Evolutionary conservation across 2,329 filamentous ascomycete species (phyloP).

Genomic region (Fusarium newnesense): DNA sequence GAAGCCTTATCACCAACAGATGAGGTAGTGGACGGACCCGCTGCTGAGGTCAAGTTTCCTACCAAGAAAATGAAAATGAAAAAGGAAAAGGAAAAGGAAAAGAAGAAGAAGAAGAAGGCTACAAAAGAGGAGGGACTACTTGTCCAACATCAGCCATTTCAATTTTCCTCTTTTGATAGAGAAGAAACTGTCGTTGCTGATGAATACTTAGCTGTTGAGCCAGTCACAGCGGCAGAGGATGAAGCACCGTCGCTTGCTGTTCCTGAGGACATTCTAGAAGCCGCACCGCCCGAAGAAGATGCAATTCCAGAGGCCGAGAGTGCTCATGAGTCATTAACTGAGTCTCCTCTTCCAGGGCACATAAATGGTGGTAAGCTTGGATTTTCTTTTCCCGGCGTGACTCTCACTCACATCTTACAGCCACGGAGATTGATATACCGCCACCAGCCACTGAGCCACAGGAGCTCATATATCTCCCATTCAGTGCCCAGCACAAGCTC

Average conservation of each 20-base stretch:
- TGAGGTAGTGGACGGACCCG: accelerated
- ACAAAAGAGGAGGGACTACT: accelerated
- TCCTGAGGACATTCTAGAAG: background rate
- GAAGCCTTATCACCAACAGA: accelerated
- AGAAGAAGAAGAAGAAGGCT: background rate
- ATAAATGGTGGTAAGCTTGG: background rate
- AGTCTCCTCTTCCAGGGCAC: accelerated
- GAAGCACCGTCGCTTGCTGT: no score
- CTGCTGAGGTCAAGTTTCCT: no score
- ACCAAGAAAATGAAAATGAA: no score
- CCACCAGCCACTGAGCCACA: accelerated
- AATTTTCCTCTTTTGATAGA: accelerated
- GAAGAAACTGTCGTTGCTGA: background rate
- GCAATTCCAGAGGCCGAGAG: background rate
- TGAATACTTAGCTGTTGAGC: accelerated
- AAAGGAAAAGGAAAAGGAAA: background rate
- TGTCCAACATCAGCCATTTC: no score
- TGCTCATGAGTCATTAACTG: accelerated
- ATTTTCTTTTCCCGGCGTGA: accelerated
- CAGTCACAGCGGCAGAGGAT: background rate
- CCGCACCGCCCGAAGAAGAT: background rate
- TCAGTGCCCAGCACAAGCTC: background rate
- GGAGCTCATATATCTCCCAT: background rate
- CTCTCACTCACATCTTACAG: accelerated
- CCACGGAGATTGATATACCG: accelerated